Conservation (phyloP, 371 early-diverging fungal genomes). For the Mucor piriformis region DNA sequence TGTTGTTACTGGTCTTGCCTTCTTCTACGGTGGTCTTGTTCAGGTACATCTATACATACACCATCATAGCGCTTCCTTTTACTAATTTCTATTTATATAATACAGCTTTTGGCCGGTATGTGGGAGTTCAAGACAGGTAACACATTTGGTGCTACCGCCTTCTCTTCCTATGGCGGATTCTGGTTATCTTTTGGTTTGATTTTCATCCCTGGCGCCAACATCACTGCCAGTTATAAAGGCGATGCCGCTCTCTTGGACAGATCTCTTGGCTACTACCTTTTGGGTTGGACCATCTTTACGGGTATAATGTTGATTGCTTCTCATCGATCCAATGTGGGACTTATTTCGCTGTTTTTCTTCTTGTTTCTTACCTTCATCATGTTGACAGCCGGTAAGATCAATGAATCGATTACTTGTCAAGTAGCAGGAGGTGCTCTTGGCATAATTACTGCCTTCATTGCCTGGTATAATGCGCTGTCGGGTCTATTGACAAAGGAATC, state of each 20-base stretch:
- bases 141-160: conserved; percentile 86
- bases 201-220: conserved; percentile 57
- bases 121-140: conserved; percentile 76
- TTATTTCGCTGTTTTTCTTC: conserved; percentile 66
- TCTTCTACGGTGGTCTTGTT: conserved; percentile 81
- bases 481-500: conserved; percentile 62
- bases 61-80: too few relatives aligned
- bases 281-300: conserved; percentile 74
- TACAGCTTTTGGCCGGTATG: conserved; percentile 72
- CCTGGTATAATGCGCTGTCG: conserved; percentile 74
- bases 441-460: conserved; percentile 68
- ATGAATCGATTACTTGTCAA: conserved; percentile 31
- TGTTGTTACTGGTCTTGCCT: conserved; percentile 69
- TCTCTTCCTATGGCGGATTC: conserved; percentile 75
- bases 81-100: conserved; percentile 5
- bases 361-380: conserved; percentile 70
- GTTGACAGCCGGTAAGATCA: conserved; percentile 55
- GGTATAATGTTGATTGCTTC: conserved; percentile 71
- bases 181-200: conserved; percentile 74
- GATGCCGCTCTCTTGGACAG: conserved; percentile 49
- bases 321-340: conserved; percentile 62
- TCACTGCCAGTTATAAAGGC: conserved; percentile 44
- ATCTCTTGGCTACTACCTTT: conserved; percentile 70
- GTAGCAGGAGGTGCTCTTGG: conserved; percentile 71
- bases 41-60: conserved; percentile 50